Base-by-base conservation (phyloP, 805 yeast genomes). In the Metschnikowia dekortorum region DNA sequence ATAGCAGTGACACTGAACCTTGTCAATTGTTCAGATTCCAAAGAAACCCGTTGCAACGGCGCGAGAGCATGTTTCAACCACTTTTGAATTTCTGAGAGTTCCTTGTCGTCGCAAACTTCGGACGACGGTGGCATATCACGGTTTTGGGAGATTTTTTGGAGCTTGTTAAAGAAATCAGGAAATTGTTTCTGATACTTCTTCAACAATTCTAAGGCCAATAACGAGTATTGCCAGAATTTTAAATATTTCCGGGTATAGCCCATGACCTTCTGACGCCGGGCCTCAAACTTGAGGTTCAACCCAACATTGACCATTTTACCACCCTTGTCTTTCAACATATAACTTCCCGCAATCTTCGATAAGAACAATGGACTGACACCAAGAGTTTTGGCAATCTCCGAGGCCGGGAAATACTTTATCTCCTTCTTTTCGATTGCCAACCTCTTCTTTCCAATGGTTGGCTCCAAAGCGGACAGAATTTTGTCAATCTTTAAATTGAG, bases 211-310 rank as follows among this genome's bases (percentile, higher is more conserved):
- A 87, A 68, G 0, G 97, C 95, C 58, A 85, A 70, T 8, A 81
- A 83, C 55, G 95, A 87, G 66, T 75, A 94, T 58, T 84, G 89
- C 99, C 99, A 94, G 47, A 61, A 63, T 46, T 60, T 67, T 22
- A 82, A 84, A 46, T 75, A 74, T 61, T 84, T 82, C 52, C 83
- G 79, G 1, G 97, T 83, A 70, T 83, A 92, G 4, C 98, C 99
- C 54, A 91, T 75, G 3, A 89, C 98, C 67, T 92, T 92, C 60
- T 81, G 79, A 58, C 89, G 81, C 52, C 81, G 80, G 22, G 81
- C 80, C 56, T 91, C 96, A 67, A 84, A 87, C 68, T 91, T 91
- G 65, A 94, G 74, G 50, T 85, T 87, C 55, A 94, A 73, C 18
- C 98, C 98, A 60, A 94, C 73, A 62, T 91, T 86, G 8, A 76